These are phyloP conservation scores for Pythium brassicae DNA, from an alignment of 352 stramenopile species.

Conservation along the genomic window DNA sequence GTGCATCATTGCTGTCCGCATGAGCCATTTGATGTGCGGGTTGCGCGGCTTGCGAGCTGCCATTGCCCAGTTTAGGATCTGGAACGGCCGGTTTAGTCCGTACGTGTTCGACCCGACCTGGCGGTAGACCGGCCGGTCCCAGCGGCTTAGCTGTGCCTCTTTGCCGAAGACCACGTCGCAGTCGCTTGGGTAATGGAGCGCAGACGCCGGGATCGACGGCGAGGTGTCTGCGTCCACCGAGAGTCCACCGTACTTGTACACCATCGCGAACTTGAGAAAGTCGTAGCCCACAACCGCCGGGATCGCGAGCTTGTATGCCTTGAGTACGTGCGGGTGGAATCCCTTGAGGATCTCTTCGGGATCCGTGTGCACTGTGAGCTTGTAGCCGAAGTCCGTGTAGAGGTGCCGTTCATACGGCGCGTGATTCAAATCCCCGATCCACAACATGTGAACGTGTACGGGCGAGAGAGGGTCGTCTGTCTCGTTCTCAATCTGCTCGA, in stretches of 20 bases:
- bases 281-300: constrained; percentile 11
- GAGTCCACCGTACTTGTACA: constrained; percentile 16
- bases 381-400: constrained; percentile 4
- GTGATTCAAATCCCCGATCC: constrained; percentile 12
- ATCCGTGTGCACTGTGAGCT: constrained; percentile 9
- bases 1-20: constrained; percentile 3
- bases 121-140: constrained; percentile 1
- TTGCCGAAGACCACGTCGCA: constrained; percentile 15
- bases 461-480: not conserved
- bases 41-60: constrained; percentile 6
- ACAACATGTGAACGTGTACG: constrained; percentile 15
- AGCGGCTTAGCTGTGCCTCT: constrained; percentile 4
- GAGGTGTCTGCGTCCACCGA: constrained; percentile 11
- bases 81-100: constrained; percentile 9
- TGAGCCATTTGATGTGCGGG: constrained; percentile 7
- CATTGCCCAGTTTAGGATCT: constrained; percentile 19
- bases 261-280: constrained; percentile 13
- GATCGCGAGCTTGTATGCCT: constrained; percentile 10
- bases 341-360: constrained; percentile 10
- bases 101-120: not conserved
- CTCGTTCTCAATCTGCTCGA: constrained; percentile 2
- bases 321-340: constrained; percentile 9
- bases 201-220: not conserved
- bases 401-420: not conserved
- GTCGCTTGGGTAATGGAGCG: not conserved